Evolutionary conservation across 1,284 basidiomycete genomes (phyloP).

Genomic region (Microbotryum saponariae): DNA sequence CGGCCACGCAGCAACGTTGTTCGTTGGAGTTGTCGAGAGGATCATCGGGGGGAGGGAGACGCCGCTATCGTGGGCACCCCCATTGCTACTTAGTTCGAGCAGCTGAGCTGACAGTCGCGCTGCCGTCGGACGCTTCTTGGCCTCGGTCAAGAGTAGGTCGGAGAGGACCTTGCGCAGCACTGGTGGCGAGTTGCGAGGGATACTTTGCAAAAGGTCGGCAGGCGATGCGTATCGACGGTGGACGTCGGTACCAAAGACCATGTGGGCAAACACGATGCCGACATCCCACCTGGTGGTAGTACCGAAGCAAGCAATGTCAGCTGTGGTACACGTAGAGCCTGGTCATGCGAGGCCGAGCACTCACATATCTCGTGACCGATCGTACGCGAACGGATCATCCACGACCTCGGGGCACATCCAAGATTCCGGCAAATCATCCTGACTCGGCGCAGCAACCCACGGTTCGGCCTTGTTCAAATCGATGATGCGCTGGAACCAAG

Average conservation of each 20-base stretch:
- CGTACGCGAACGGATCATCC: conserved; percentile 31
- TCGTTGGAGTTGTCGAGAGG: conserved; percentile 24
- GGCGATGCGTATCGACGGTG: conserved; percentile 21
- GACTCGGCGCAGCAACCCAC: conserved; percentile 15
- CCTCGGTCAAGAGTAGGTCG: conserved; percentile 28
- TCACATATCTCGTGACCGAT: conserved; percentile 31
- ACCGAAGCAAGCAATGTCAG: background rate
- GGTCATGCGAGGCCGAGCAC: background rate
- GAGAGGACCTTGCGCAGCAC: conserved; percentile 18
- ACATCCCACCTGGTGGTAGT: conserved; percentile 23
- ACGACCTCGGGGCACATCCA: conserved; percentile 30
- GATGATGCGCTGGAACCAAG: conserved; percentile 25
- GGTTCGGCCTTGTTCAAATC: conserved; percentile 31
- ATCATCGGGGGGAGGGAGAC: background rate
- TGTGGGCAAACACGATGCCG: conserved; percentile 32
- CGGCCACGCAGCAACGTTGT: conserved; percentile 5
- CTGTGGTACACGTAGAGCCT: background rate
- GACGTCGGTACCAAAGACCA: conserved; percentile 33
- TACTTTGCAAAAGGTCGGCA: conserved; percentile 21
- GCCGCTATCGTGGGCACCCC: background rate
- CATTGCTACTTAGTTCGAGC: conserved; percentile 21
- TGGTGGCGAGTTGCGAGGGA: conserved; percentile 15
- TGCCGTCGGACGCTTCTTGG: conserved; percentile 25
- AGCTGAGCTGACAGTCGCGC: conserved; percentile 12
- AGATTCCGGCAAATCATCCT: conserved; percentile 21